A percentile compares a stretch with the other conserved stretches of the same genome.
These are phyloP conservation scores for Tricholoma furcatifolium DNA, from an alignment of 768 basidiomycete genomes.

Conservation along the genomic window DNA sequence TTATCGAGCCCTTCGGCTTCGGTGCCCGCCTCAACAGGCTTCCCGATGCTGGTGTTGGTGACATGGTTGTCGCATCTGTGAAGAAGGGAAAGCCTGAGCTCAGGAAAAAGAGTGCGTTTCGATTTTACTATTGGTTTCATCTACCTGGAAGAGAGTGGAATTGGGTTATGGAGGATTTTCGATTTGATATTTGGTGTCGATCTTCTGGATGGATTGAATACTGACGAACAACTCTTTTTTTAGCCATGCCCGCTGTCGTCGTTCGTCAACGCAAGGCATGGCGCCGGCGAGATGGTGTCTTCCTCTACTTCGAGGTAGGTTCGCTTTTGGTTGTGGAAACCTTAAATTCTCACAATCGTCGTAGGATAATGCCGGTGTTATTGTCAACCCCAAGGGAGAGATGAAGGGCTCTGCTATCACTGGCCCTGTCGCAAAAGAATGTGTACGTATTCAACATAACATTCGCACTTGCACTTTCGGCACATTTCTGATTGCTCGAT, in stretches of 20 bases:
- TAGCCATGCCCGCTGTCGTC: slow-evolving; percentile 96
- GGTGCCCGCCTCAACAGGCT: slow-evolving; percentile 97
- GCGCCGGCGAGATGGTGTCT: slow-evolving; percentile 97
- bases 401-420: slow-evolving; percentile 99
- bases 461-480: not conserved
- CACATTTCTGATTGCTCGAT: not conserved
- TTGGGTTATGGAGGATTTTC: not conserved
- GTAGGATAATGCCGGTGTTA: slow-evolving; percentile 93
- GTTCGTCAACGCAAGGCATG: slow-evolving; percentile 98
- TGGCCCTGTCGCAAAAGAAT: slow-evolving; percentile 99
- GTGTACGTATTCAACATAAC: slow-evolving; percentile 53
- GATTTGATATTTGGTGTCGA: not conserved
- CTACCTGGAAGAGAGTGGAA: not conserved
- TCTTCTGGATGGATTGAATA: not conserved
- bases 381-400: slow-evolving; percentile 98
- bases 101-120: slow-evolving; percentile 91
- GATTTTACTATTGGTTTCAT: slow-evolving; percentile 12
- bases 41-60: slow-evolving; percentile 92
- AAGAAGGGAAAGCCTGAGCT: slow-evolving; percentile 99
- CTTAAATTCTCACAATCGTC: not conserved
- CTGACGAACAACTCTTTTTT: slow-evolving; percentile 14
- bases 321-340: not conserved
- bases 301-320: slow-evolving; percentile 94
- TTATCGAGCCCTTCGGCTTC: slow-evolving; percentile 95
- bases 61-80: slow-evolving; percentile 95